Conservation (phyloP, 2,329 filamentous ascomycete species). For the Colletotrichum chlorophyti region DNA sequence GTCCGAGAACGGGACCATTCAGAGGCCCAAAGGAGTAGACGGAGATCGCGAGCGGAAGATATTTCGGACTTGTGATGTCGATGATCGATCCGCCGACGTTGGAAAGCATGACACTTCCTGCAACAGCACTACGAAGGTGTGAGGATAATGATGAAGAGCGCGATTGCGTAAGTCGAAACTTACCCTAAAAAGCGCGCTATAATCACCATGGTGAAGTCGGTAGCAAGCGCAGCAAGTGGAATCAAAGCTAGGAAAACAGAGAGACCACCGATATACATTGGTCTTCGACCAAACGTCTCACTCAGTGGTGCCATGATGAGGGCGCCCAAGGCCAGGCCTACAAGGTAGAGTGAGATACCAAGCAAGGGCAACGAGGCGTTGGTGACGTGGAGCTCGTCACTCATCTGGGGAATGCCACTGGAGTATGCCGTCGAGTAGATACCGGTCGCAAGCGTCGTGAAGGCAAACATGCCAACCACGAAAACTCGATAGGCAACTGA, state of each 20-base stretch:
- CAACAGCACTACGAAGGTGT: constrained; percentile 56
- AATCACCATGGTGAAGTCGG: constrained; percentile 62
- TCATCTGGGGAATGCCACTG: constrained; percentile 17
- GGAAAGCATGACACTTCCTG: constrained; percentile 67
- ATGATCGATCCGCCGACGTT: constrained; percentile 69
- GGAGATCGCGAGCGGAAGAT: constrained; percentile 67
- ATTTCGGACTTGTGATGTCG: constrained; percentile 66
- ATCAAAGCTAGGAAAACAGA: constrained; percentile 62
- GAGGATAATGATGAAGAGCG: neutral
- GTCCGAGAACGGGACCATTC: constrained; percentile 55
- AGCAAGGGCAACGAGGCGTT: constrained; percentile 58
- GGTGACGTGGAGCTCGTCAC: constrained; percentile 5
- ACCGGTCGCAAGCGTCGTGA: constrained; percentile 21
- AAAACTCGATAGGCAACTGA: constrained; percentile 8
- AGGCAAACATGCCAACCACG: constrained; percentile 22
- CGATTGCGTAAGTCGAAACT: neutral
- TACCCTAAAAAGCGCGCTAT: constrained; percentile 54
- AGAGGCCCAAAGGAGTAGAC: constrained; percentile 69
- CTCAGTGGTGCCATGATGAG: constrained; percentile 65
- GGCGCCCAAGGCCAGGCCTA: constrained; percentile 65
- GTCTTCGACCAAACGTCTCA: constrained; percentile 59
- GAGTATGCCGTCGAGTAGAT: constrained; percentile 24
- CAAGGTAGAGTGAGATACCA: constrained; percentile 67
- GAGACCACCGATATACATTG: constrained; percentile 62
- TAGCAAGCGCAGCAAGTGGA: constrained; percentile 43